Evolutionary conservation across 164 flowering plant genomes (phyloP), one percentile per base, ranked within the genome.

Genomic region (Kalanchoe fedtschenkoi): DNA sequence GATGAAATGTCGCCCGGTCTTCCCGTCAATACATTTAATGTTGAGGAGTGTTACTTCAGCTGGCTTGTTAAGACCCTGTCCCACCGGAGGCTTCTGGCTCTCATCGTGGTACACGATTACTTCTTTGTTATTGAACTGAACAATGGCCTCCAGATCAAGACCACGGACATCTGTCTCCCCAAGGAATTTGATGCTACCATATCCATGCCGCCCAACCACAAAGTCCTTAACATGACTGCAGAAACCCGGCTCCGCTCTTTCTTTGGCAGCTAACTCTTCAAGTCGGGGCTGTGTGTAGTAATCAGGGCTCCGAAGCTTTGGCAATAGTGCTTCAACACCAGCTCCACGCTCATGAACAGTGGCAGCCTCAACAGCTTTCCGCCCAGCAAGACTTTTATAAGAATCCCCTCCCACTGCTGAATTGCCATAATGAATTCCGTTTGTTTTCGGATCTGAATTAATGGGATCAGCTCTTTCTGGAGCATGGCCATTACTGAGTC

Each of bases 1-100:
- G 4, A 77, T 78, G 43, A 65, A 80, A 61, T 83, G 89, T 21
- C 56, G 65, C n/a, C 96, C 93, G n/a, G 91, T 84, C 73, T 88
- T 87, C 70, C 83, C 90, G 74, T 90, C 89, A 29, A 81, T 71
- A 66, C 95, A 88, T 67, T 80, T 88, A 58, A 93, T 80, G 66
- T 93, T 88, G 21, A 93, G 88, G 17, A 93, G 87, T 1, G 93
- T 93, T 17, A 90, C 95, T 72, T 81, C 97, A n/a, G 97, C 97
- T 21, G 95, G 83, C 68, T 93, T 93, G 68, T 93, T 93, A 3
- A 93, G 88, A 44, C 97, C 99, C 71, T 90, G 95, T 54, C 99
- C 99, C 17, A 88, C 84, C 0, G 96, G 91, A 14, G 99, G 97
- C 68, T 90, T 93, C 80, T 90, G 88, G 69, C 72, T 78, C 37